Evolutionary conservation across 169 alveolate genomes (phyloP).

Genomic region (Plasmodium relictum): DNA sequence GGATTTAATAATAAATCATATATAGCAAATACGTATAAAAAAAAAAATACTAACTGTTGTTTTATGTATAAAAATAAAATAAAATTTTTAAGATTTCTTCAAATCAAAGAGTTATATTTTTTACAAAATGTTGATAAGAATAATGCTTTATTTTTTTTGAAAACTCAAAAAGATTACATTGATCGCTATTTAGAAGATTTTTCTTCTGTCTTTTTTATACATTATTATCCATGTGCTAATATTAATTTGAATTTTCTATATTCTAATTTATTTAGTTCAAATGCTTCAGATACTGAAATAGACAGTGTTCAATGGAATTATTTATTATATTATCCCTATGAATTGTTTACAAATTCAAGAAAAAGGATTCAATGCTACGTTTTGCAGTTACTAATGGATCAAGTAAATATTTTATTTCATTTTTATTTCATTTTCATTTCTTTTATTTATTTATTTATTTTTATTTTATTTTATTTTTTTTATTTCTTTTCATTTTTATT

Average conservation of each 20-base stretch:
- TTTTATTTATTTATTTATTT: too few species aligned
- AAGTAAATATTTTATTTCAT: constrained; percentile 18
- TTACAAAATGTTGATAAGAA: constrained; percentile 45
- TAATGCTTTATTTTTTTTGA: constrained; percentile 26
- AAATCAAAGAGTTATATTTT: constrained; percentile 43
- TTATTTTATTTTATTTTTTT: neutral
- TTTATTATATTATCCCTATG: constrained; percentile 47
- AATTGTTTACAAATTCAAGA: constrained; percentile 47
- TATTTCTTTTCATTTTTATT: neutral
- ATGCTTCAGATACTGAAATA: constrained; percentile 3
- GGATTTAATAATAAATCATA: constrained; percentile 15
- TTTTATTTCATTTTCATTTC: neutral
- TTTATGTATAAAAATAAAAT: constrained; percentile 25
- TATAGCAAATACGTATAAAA: constrained; percentile 25
- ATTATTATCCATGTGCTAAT: constrained; percentile 45
- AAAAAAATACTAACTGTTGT: neutral
- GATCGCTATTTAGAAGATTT: constrained; percentile 59
- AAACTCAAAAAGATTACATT: constrained; percentile 38
- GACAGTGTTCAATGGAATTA: constrained; percentile 46
- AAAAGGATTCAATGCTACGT: constrained; percentile 48
- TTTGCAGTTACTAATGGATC: constrained; percentile 21
- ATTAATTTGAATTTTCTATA: constrained; percentile 54
- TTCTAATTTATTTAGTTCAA: constrained; percentile 30
- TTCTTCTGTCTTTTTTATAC: constrained; percentile 34
- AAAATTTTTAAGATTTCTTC: constrained; percentile 47